Base-by-base conservation (phyloP, 1,139 yeast species). In the Yamadazyma friedrichii region DNA sequence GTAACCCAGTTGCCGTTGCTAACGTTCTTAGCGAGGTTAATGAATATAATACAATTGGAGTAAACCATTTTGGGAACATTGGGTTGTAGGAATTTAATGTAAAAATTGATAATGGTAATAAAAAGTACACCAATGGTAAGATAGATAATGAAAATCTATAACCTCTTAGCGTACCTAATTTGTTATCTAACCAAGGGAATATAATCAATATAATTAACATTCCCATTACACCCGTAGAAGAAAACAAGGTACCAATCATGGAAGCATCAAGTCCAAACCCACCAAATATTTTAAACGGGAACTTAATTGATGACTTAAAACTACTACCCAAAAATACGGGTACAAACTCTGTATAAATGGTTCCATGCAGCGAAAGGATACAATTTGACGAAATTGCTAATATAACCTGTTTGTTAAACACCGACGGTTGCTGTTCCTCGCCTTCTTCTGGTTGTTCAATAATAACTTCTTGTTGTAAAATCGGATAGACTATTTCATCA, bases 251-350 rank as follows among this genome's bases (percentile, higher is more conserved):
- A 35, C 86, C 87, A 35, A 81, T 80, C 26, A 67, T 63, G 33
- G 64, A 61, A 3, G 81, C 63, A 27, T 59, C 56, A 52, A 54
- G 57, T 11, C 59, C 60, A 44, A 58, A 55, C 5, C 67, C 67
- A 3, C 67, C 67, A 28, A 45, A 45, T 10, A 60, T 55, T 16
- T 39, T 48, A 33, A 56, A 52, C 9, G 67, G 67, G 52, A 81
- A 78, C 26, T 58, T 52, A n/a, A 78, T 50, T 10, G 31, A 31
- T 13, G 33, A 22, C 10, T 29, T 24, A 37, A 72, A 63, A 30
- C 66, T 62, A 11, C 78, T 65, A 0, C 84, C 82, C 16, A 80
- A 58, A 43, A 76, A 74, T 3, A 81, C 76, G 9, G 87, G 86
- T 29, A 78, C 58, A 46, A 81, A 77, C 55, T 81, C 85, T 33